Percentiles rank a stretch among this genome's conserved stretches.
These are phyloP conservation scores for Margaritispora aquatica DNA, from an alignment of 495 filamentous ascomycete genomes.

Conservation along the genomic window DNA sequence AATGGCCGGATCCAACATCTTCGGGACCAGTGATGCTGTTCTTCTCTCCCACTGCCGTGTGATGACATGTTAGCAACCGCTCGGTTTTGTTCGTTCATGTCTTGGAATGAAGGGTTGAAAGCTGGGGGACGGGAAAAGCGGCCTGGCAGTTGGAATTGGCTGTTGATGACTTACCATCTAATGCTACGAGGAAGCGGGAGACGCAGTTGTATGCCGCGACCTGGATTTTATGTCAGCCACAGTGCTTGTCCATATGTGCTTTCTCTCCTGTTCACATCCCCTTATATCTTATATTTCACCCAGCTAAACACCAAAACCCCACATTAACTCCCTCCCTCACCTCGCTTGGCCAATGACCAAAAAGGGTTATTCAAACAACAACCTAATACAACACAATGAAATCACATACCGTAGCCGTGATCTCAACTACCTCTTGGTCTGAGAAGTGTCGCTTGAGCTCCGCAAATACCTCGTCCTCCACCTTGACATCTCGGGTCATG, in stretches of 20 bases:
- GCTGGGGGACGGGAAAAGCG: no score
- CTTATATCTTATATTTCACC: no score
- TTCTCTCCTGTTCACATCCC: no score
- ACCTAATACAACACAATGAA: no score
- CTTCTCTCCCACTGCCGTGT: conserved; percentile 39
- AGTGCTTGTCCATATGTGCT: no score
- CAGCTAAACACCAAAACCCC: no score
- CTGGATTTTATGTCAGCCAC: conserved; percentile 14
- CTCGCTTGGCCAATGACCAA: neutral
- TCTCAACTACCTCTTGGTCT: conserved; percentile 69
- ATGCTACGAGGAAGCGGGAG: conserved; percentile 73
- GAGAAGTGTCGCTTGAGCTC: conserved; percentile 50
- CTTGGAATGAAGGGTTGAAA: neutral
- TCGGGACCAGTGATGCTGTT: conserved; percentile 29
- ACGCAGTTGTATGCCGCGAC: conserved; percentile 83
- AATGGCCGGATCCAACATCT: neutral
- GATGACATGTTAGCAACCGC: neutral
- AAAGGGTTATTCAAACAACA: no score
- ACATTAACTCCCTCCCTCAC: no score
- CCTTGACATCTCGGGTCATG: conserved; percentile 62
- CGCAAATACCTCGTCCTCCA: conserved; percentile 57
- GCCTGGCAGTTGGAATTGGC: no score
- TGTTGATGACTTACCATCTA: conserved; percentile 54
- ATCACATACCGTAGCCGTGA: conserved; percentile 57
- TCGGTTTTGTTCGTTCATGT: neutral